phyloP scores from a whole-genome alignment of 345 rosid species.

The Gossypium herbaceum region DNA sequence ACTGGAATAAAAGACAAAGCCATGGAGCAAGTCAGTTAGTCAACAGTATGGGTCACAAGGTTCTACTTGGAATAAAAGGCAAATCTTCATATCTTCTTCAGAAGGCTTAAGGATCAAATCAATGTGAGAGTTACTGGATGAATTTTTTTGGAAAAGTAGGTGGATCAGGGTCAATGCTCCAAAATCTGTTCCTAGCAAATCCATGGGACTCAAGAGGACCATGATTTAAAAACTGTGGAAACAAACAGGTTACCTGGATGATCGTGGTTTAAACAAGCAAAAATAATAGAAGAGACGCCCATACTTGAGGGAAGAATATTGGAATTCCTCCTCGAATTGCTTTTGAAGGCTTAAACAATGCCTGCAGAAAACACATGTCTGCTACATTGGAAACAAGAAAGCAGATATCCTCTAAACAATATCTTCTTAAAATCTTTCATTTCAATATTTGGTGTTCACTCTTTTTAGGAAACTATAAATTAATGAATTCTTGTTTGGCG shows the following conservation, averaged over 20 bases:
- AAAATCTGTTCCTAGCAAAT: conserved; percentile 83
- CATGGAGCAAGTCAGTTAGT: not conserved
- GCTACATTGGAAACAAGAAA: not conserved
- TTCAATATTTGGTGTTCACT: too few species aligned
- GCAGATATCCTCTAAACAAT: not conserved
- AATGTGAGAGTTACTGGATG: conserved; percentile 43
- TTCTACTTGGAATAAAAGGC: conserved; percentile 12
- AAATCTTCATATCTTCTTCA: conserved; percentile 76
- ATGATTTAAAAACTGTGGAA: conserved; percentile 62
- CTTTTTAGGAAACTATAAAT: not conserved
- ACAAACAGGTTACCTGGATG: conserved; percentile 12
- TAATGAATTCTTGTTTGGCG: not conserved
- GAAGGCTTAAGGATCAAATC: conserved; percentile 78
- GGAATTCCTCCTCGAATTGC: conserved; percentile 98
- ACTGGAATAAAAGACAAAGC: conserved; percentile 33
- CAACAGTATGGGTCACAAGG: not conserved
- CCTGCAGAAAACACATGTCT: conserved; percentile 39
- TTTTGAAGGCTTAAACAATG: conserved; percentile 72
- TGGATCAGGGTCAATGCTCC: conserved; percentile 74
- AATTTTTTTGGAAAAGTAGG: conserved; percentile 60
- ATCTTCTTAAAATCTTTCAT: not conserved
- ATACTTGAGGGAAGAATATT: conserved; percentile 88
- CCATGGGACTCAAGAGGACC: conserved; percentile 82
- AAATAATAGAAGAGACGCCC: conserved; percentile 21
- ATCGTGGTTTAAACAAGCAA: conserved; percentile 23